phyloP scores from a whole-genome alignment of 2,329 filamentous ascomycete species.

The Aureobasidium vineae region DNA sequence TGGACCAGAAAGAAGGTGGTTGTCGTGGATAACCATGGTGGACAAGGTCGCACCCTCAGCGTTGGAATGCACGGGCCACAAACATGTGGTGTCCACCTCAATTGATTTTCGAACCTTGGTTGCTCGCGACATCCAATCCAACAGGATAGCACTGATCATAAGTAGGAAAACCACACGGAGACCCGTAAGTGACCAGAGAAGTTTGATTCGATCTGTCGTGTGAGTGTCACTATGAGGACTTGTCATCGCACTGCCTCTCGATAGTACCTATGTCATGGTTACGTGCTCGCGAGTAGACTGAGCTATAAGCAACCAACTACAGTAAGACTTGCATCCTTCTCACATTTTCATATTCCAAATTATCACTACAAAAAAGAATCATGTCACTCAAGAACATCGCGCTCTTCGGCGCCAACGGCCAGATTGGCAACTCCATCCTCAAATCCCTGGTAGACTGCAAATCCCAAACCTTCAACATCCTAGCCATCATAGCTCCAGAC shows the following conservation, averaged over 20 bases:
- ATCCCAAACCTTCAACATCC: conserved; percentile 29
- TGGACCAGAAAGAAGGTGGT: background rate
- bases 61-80: background rate
- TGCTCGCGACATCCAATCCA: background rate
- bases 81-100: background rate
- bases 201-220: background rate
- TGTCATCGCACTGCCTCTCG: background rate
- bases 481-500: conserved; percentile 27
- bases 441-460: conserved; percentile 11
- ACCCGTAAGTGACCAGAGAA: background rate
- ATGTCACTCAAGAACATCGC: conserved; percentile 24
- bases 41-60: background rate
- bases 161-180: background rate
- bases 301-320: background rate
- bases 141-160: background rate
- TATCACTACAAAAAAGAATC: background rate
- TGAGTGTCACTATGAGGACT: background rate
- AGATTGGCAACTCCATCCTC: conserved; percentile 30
- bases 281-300: background rate
- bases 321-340: background rate
- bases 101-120: background rate
- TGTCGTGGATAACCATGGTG: background rate
- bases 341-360: background rate
- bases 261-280: conserved; percentile 1
- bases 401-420: conserved; percentile 30